A percentile compares a stretch with the other conserved stretches of the same genome.
Conservation (phyloP, 208 protist genomes). For the Trypanosomatidae sp. region DNA sequence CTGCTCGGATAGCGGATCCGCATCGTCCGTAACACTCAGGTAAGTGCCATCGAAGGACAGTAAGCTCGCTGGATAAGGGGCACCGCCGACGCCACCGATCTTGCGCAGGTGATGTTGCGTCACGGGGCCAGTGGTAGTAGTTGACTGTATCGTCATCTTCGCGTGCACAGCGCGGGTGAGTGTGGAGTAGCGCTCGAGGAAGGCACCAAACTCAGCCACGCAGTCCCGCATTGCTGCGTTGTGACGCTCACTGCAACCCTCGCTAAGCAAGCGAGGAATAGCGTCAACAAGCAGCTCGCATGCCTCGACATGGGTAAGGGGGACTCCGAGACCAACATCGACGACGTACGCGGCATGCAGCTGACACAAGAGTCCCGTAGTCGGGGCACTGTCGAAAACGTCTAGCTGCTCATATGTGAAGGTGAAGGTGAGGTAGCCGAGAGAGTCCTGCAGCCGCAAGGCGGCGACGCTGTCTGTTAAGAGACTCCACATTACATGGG, state of each 20-base stretch:
- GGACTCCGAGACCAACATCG: slow-evolving; percentile 65
- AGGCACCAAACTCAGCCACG: slow-evolving; percentile 57
- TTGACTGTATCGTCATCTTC: slow-evolving; percentile 67
- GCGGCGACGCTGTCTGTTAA: slow-evolving; percentile 31
- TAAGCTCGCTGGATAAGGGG: slow-evolving; percentile 58
- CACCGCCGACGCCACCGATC: slow-evolving; percentile 51
- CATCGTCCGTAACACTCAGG: slow-evolving; percentile 60
- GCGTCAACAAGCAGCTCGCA: slow-evolving; percentile 45
- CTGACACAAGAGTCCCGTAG: slow-evolving; percentile 14
- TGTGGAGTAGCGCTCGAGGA: slow-evolving; percentile 72
- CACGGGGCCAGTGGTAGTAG: slow-evolving; percentile 40
- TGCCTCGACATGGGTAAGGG: slow-evolving; percentile 47
- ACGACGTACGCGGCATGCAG: slow-evolving; percentile 40
- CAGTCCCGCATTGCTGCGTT: slow-evolving; percentile 65
- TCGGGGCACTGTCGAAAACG: neutral
- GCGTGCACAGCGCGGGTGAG: slow-evolving; percentile 50
- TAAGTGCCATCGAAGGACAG: slow-evolving; percentile 56
- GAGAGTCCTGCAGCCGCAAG: slow-evolving; percentile 56
- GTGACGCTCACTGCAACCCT: slow-evolving; percentile 52
- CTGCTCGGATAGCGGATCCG: slow-evolving; percentile 59
- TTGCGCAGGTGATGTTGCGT: slow-evolving; percentile 73
- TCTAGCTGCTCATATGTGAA: slow-evolving; percentile 24
- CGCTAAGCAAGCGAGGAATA: slow-evolving; percentile 44
- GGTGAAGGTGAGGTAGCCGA: slow-evolving; percentile 56
- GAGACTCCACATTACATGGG: slow-evolving; percentile 8